These are phyloP conservation scores for Colletotrichum sp. DNA, from an alignment of 2,329 filamentous ascomycete species.

Conservation along the genomic window DNA sequence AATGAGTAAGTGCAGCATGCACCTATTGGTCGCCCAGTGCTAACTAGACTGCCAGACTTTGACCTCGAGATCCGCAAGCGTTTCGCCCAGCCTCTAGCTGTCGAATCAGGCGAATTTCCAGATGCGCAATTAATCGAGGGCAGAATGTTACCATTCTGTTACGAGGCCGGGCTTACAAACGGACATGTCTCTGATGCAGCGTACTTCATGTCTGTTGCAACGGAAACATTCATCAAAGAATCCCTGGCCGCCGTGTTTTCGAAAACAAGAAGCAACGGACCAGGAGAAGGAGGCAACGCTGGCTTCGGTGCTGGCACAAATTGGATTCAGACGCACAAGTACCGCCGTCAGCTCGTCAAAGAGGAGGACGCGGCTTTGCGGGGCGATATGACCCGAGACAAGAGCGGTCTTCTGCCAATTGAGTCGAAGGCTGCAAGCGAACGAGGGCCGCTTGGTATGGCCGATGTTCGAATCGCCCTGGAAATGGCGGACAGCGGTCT, in stretches of 20 bases:
- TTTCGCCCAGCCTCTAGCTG: slow-evolving; percentile 66
- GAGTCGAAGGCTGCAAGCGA: slow-evolving; percentile 79
- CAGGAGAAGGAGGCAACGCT: slow-evolving; percentile 64
- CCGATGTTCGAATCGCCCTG: slow-evolving; percentile 78
- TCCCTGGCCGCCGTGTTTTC: slow-evolving; percentile 67
- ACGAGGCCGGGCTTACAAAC: slow-evolving; percentile 65
- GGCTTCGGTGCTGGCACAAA: slow-evolving; percentile 69
- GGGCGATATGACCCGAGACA: slow-evolving; percentile 78
- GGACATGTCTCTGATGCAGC: slow-evolving; percentile 66
- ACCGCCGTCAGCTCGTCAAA: slow-evolving; percentile 73
- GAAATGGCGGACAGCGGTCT: slow-evolving; percentile 79
- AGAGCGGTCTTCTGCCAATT: slow-evolving; percentile 78
- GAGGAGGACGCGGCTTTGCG: slow-evolving; percentile 77
- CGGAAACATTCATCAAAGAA: slow-evolving; percentile 72
- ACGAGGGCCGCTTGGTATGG: slow-evolving; percentile 75
- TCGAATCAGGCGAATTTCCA: slow-evolving; percentile 74
- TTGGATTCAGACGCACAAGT: slow-evolving; percentile 82
- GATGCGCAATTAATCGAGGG: slow-evolving; percentile 67
- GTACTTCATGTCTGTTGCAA: slow-evolving; percentile 68
- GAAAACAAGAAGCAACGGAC: slow-evolving; percentile 68
- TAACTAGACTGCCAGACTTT: slow-evolving; percentile 51
- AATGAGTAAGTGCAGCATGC: slow-evolving; percentile 66
- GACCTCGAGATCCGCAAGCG: slow-evolving; percentile 72
- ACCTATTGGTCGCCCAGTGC: not conserved
- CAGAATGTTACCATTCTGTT: slow-evolving; percentile 72